Conservation (phyloP, 139 green algal genomes). For the Chlamydomonas sphaeroides region DNA sequence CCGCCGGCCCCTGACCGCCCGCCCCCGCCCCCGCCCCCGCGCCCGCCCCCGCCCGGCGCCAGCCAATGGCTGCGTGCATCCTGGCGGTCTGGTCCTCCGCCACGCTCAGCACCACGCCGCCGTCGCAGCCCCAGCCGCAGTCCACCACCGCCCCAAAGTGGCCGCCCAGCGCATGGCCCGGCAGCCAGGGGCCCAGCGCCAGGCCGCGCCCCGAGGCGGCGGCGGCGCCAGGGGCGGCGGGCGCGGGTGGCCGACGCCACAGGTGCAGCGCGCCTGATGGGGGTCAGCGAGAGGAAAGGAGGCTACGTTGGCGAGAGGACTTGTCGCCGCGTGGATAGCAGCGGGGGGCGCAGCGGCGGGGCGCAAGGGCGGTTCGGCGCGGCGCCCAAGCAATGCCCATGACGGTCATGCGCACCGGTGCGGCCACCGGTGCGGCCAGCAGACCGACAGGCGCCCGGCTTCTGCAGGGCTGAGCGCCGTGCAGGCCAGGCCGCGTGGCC, state of each 20-base stretch:
- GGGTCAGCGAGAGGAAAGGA: background rate
- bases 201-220: background rate
- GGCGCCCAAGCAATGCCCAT: too few species aligned
- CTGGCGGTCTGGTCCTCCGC: slow-evolving; percentile 86
- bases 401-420: too few species aligned
- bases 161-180: slow-evolving; percentile 78
- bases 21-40: background rate
- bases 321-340: too few species aligned
- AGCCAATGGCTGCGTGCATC: slow-evolving; percentile 57
- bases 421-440: too few species aligned
- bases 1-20: background rate
- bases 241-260: slow-evolving; percentile 63
- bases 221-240: background rate
- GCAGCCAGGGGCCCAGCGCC: slow-evolving; percentile 73
- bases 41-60: background rate
- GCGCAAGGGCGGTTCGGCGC: too few species aligned
- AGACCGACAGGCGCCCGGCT: too few species aligned
- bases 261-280: slow-evolving; percentile 87
- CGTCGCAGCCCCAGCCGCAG: slow-evolving; percentile 77
- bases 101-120: slow-evolving; percentile 76
- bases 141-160: slow-evolving; percentile 87
- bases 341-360: too few species aligned
- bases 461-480: too few species aligned
- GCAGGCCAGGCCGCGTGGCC: too few species aligned
- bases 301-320: background rate